Percentiles rank a stretch among this genome's conserved stretches.
Conservation (phyloP, 2,329 filamentous ascomycete species). For the Botryotinia convoluta region DNA sequence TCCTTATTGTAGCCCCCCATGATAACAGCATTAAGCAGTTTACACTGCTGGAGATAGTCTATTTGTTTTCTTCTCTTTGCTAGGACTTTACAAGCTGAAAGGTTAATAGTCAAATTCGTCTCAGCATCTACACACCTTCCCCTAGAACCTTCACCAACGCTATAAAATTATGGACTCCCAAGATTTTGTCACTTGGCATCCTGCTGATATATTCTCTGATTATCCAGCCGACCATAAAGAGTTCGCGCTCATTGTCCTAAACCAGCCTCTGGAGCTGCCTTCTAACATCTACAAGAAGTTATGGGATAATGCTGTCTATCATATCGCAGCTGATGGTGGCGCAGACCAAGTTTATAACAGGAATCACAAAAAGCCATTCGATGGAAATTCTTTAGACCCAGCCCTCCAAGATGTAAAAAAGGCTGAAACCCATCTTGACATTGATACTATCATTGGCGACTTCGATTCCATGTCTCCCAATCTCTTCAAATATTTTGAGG, state of each 20-base stretch:
- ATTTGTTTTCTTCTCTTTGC: background rate
- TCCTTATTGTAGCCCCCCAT: background rate
- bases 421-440: conserved; percentile 1
- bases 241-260: conserved; percentile 56
- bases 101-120: background rate
- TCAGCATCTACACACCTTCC: background rate
- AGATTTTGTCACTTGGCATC: conserved; percentile 37
- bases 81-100: background rate
- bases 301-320: conserved; percentile 51
- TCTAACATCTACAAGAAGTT: conserved; percentile 39
- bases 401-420: conserved; percentile 30
- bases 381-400: background rate
- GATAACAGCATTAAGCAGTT: background rate
- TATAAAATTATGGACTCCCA: conserved; percentile 18
- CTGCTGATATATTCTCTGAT: conserved; percentile 36
- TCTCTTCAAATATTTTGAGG: conserved; percentile 50
- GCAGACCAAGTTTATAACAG: conserved; percentile 69
- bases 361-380: conserved; percentile 21
- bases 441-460: conserved; percentile 77
- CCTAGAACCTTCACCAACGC: background rate
- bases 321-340: conserved; percentile 86
- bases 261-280: conserved; percentile 55
- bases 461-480: conserved; percentile 74
- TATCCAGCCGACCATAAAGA: conserved; percentile 30
- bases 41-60: background rate